Conservation (phyloP, 2,329 filamentous ascomycete genomes). For the Aspergillus tamarii region DNA sequence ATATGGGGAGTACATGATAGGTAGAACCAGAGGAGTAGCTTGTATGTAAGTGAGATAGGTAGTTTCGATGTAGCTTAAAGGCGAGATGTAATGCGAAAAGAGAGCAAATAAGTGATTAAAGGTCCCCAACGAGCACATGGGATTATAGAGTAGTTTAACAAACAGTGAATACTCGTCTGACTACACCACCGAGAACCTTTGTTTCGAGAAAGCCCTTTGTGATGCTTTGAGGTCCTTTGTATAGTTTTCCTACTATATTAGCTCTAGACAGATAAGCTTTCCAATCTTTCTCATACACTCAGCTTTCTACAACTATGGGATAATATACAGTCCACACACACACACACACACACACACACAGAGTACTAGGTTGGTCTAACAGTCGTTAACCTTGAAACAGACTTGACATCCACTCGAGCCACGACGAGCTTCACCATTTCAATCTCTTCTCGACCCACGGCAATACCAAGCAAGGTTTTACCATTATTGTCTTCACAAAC, state of each 20-base stretch:
- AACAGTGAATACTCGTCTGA: too few relatives aligned
- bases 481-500: background rate
- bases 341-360: too few relatives aligned
- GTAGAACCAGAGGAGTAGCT: background rate
- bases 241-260: too few relatives aligned
- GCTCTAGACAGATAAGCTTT: too few relatives aligned
- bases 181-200: too few relatives aligned
- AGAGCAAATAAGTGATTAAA: too few relatives aligned
- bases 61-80: too few relatives aligned
- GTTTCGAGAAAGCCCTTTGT: too few relatives aligned
- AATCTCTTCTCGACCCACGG: background rate
- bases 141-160: too few relatives aligned
- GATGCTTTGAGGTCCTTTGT: too few relatives aligned
- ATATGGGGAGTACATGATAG: background rate
- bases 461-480: background rate
- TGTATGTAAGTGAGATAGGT: background rate
- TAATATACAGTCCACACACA: background rate
- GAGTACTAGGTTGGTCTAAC: background rate
- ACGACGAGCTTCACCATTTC: background rate
- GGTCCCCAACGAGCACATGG: too few relatives aligned
- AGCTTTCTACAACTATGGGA: background rate
- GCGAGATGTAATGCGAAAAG: background rate
- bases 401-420: background rate
- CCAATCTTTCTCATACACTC: background rate
- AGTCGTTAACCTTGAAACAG: background rate